Conservation (phyloP, 768 basidiomycete species). For the Leccinum ochraceum region DNA sequence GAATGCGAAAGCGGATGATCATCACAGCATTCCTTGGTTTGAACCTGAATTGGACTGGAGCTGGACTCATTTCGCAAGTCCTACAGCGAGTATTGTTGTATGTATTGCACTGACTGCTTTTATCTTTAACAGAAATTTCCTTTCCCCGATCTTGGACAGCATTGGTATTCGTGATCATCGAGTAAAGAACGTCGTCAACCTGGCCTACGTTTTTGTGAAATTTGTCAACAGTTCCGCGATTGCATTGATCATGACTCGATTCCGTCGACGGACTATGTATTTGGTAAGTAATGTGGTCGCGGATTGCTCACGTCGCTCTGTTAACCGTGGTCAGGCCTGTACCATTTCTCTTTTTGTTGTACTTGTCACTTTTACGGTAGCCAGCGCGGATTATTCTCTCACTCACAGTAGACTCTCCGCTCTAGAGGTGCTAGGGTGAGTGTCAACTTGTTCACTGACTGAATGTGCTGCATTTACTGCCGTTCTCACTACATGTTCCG, state of each 20-base stretch:
- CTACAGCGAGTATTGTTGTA: too few species aligned
- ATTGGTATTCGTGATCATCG: not conserved
- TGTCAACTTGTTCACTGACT: not conserved
- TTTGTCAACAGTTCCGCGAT: not conserved
- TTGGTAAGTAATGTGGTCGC: not conserved
- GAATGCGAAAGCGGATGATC: not conserved
- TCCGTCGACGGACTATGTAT: not conserved
- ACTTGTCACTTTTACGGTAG: not conserved
- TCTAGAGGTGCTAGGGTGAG: not conserved
- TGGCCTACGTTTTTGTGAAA: not conserved
- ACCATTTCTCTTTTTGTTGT: not conserved
- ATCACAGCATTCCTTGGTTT: not conserved
- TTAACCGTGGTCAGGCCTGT: not conserved
- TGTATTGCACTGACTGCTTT: not conserved
- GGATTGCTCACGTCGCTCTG: not conserved
- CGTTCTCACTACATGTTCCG: not conserved
- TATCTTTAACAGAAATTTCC: not conserved
- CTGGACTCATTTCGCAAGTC: not conserved
- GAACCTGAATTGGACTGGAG: not conserved
- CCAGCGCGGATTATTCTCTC: not conserved
- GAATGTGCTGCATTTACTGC: fast-evolving
- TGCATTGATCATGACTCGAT: not conserved
- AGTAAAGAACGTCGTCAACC: not conserved
- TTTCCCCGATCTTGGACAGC: not conserved
- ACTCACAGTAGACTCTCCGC: not conserved